phyloP scores from a whole-genome alignment of 495 filamentous ascomycete genomes.

The Podospora conica region DNA sequence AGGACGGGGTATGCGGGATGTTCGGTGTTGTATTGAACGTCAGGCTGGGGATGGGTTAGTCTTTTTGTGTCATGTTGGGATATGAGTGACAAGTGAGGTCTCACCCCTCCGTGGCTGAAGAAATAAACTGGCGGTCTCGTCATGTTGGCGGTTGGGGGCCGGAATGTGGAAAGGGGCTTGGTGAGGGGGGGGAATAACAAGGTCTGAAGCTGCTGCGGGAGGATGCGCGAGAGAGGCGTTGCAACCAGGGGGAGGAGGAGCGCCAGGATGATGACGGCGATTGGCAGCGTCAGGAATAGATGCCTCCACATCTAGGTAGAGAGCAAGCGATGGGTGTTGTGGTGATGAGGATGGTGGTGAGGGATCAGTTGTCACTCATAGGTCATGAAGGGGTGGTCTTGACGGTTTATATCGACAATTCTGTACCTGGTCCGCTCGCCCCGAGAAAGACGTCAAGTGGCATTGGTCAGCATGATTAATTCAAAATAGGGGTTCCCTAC shows the following conservation, averaged over 20 bases:
- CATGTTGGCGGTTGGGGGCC: constrained; percentile 20
- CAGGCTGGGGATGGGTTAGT: constrained; percentile 55
- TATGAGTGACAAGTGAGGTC: neutral
- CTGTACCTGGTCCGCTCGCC: neutral
- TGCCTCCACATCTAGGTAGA: neutral
- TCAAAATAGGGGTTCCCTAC: neutral
- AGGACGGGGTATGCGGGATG: constrained; percentile 74
- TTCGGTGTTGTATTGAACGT: constrained; percentile 63
- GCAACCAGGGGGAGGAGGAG: constrained; percentile 2
- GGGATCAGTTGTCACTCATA: neutral
- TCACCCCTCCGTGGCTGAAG: constrained; percentile 68
- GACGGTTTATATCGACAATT: neutral
- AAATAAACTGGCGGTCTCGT: constrained; percentile 63
- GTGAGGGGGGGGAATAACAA: constrained; percentile 1
- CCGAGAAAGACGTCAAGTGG: neutral
- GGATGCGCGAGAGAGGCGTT: neutral
- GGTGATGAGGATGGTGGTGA: neutral
- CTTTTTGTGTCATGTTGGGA: constrained; percentile 11
- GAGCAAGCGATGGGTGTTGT: neutral
- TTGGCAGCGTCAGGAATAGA: constrained; percentile 7
- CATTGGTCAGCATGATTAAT: neutral
- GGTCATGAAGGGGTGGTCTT: neutral
- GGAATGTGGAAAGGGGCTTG: constrained; percentile 11
- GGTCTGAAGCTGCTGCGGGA: neutral
- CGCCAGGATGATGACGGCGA: constrained; percentile 9